Base-by-base conservation (phyloP, 2,329 filamentous ascomycete species). In the Neophaeococcomyces mojaviensis region DNA sequence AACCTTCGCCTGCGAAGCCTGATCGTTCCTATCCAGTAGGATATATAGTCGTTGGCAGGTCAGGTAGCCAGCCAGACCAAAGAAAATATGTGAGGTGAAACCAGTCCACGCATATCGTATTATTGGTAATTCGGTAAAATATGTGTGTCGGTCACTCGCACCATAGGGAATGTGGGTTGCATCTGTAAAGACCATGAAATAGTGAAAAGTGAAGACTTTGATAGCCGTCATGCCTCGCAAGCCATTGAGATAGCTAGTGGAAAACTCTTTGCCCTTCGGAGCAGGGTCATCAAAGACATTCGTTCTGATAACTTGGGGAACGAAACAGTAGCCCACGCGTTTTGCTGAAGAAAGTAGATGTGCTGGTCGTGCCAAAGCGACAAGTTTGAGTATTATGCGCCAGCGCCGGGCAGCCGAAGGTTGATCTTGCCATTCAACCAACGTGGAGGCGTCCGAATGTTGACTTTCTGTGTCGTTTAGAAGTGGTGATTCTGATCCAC, bases 1-100 rank as follows among this genome's bases (percentile, higher is more conserved):
- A 2, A 66, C 64, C 47, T 68, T 62, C 19, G 64, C 63, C 53
- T 64, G 69, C 6, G 65, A 60, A 26, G 60, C 54, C 47, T 54
- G 63, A 33, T 64, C 64, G 40, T 67, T 64, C 33, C 61, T 59
- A 53, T 65, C 68, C 41, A 68, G 54, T 4, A 64, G 62, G 46
- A 66, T 65, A 46, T 67, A 67, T 8, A 57, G 39, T 16, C 55
- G 53, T 24, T 55, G 38, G 13, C 69, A 69, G 31, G 71, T 61
- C 28, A 71, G 64, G 46, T 72, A 73, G 42, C 69, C 69, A 4
- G 68, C 70, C 19, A 73, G 65, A 28, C 71, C 65, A 52, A 73
- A 73, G 58, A 73, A 73, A 49, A 70, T 65, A 49, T 71, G 68
- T 12, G 55, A 52, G 3, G 55, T 55, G 40, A 57, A 57, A 19